Evolutionary conservation across 352 stramenopile species (phyloP).

Genomic region (Pythium pyrilobum): DNA sequence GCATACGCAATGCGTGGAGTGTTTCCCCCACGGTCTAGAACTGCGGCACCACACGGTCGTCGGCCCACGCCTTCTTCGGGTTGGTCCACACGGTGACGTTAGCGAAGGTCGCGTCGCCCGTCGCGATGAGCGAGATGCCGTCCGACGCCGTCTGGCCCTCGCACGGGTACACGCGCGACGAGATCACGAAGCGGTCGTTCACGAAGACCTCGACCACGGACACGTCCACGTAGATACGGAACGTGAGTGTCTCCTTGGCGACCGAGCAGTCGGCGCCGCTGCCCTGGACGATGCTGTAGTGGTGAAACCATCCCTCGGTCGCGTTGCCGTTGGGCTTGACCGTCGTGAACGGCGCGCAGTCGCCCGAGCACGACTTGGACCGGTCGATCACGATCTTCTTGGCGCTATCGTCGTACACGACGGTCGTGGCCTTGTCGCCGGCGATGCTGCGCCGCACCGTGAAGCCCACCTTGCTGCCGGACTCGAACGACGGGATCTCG

Average conservation of each 20-base stretch:
- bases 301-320: slow-evolving; percentile 49
- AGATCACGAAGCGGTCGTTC: slow-evolving; percentile 61
- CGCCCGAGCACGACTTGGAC: slow-evolving; percentile 36
- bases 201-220: slow-evolving; percentile 69
- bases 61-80: slow-evolving; percentile 53
- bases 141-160: slow-evolving; percentile 39
- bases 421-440: slow-evolving; percentile 43
- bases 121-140: slow-evolving; percentile 46
- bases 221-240: slow-evolving; percentile 66
- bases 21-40: neutral
- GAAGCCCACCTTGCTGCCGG: slow-evolving; percentile 48
- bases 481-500: slow-evolving; percentile 36
- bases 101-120: slow-evolving; percentile 40
- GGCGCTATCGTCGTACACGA: slow-evolving; percentile 56
- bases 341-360: slow-evolving; percentile 41
- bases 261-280: slow-evolving; percentile 27
- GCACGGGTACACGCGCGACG: slow-evolving; percentile 62
- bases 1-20: neutral
- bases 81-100: slow-evolving; percentile 65
- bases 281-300: slow-evolving; percentile 40
- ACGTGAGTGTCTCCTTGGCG: slow-evolving; percentile 39
- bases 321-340: slow-evolving; percentile 29
- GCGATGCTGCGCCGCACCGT: slow-evolving; percentile 40
- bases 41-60: slow-evolving; percentile 26
- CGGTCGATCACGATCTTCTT: slow-evolving; percentile 63